Evolutionary conservation across 179 eudicot genomes (phyloP), one percentile per base, ranked within the genome.

Genomic region (Silene noctiflora): DNA sequence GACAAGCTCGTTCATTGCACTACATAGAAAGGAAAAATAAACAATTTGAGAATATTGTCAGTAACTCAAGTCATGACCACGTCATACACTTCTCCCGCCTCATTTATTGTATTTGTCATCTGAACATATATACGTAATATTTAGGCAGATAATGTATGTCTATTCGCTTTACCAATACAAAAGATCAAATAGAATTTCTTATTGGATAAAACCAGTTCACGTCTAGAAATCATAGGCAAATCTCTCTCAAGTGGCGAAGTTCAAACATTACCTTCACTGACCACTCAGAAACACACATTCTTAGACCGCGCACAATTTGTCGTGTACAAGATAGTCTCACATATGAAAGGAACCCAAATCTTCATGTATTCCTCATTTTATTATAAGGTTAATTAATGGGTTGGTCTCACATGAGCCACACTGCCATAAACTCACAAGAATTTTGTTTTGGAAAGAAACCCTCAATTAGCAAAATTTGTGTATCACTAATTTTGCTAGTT

Each of bases 1-100:
- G 19, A 92, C 96, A 80, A 89, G 84, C 80, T 95, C 99, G 74
- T 92, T 89, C 99, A 91, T 95, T n/a, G 97, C 78, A 81, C 99
- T 95, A 85, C 79, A 60, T 27, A 67, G n/a, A 33, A 72, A 60
- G 9, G 75, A 62, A 11, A 69, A 20, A 60, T 33, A 42, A 14
- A 29, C 17, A 72, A 17, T 35, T 4, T 24, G 10, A 29, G 44
- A 69, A 46, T 4, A 13, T 3, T 27, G 25, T 5, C 11, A 24
- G 73, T 25, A 22, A 1, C 21, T 22, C 9, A 4, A 39, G 53
- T 31, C 16, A 7, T 3, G 10, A 33, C 16, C 4, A 33, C 27
- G 8, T 35, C 67, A 63, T 63, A 24, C 25, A 33, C 42, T 64
- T 64, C 27, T 64, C 21, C 42, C 14, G 21, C 31, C 4, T 31